phyloP scores from a whole-genome alignment of 73 alveolate genomes.

The Breviolum minutum region DNA sequence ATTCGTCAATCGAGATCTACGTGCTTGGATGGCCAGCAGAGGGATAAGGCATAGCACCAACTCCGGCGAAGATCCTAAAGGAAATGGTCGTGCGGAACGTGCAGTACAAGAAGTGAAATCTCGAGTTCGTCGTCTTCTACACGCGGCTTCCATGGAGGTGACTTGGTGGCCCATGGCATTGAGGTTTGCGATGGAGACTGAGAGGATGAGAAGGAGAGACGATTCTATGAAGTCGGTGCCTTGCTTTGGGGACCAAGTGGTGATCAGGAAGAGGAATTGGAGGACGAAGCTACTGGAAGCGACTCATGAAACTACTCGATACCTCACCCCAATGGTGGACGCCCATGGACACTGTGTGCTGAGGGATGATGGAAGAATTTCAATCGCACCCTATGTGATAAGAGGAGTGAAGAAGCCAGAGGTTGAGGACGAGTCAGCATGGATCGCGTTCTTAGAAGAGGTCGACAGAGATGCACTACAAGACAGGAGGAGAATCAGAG shows the following conservation, averaged over 20 bases:
- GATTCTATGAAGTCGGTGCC: not conserved
- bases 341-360: slow-evolving; percentile 3
- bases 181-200: not conserved
- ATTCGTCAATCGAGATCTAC: not conserved
- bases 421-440: not conserved
- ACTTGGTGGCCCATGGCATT: not conserved
- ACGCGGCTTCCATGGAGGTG: not conserved
- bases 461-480: not conserved
- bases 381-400: not conserved
- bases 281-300: not conserved
- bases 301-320: not conserved
- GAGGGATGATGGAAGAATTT: not conserved
- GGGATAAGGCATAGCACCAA: not conserved
- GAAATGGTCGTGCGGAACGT: not conserved
- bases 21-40: not conserved
- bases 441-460: not conserved
- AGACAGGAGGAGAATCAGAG: not conserved
- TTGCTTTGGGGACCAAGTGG: not conserved
- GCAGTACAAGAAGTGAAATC: not conserved
- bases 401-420: not conserved
- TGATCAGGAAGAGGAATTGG: not conserved
- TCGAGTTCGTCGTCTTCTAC: not conserved
- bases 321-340: not conserved
- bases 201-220: not conserved
- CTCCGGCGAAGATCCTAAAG: not conserved